phyloP scores from a whole-genome alignment of 495 filamentous ascomycete genomes.

The Parathielavia appendiculata region DNA sequence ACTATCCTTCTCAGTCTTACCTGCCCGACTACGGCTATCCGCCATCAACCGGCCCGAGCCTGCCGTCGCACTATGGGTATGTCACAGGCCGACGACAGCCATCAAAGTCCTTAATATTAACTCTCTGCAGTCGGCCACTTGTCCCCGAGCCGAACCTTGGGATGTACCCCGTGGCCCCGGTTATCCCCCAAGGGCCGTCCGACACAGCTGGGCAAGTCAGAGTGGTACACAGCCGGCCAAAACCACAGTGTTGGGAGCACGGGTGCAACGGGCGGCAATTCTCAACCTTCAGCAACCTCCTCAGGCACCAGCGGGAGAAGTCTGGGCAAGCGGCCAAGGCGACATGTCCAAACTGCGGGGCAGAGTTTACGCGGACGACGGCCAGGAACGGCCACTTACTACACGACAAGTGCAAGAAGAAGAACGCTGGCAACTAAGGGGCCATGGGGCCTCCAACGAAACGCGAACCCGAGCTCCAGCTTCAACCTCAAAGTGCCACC shows the following conservation, averaged over 20 bases:
- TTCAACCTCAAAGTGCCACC: not conserved
- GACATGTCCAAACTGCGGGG: conserved; percentile 79
- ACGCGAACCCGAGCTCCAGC: not conserved
- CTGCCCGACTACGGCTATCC: conserved; percentile 39
- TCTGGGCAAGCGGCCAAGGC: conserved; percentile 83
- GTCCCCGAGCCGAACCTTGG: conserved; percentile 37
- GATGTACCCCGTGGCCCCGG: conserved; percentile 40
- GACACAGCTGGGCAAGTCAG: conserved; percentile 52
- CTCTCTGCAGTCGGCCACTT: conserved; percentile 29
- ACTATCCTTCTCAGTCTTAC: conserved; percentile 31
- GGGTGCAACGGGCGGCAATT: conserved; percentile 92
- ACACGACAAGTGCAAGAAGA: conserved; percentile 83
- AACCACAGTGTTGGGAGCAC: conserved; percentile 93
- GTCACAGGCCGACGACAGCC: conserved; percentile 1
- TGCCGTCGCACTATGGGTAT: conserved; percentile 45
- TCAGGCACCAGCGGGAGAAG: conserved; percentile 90
- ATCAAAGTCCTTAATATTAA: not conserved
- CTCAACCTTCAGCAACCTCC: conserved; percentile 90
- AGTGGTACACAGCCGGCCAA: conserved; percentile 69
- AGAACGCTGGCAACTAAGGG: conserved; percentile 28
- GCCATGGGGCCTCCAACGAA: not conserved
- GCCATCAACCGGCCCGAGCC: conserved; percentile 33
- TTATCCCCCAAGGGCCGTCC: conserved; percentile 25
- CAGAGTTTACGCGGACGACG: conserved; percentile 87
- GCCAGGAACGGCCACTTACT: conserved; percentile 83